phyloP scores from a whole-genome alignment of 257 asterid genomes.

The Vinca minor region DNA sequence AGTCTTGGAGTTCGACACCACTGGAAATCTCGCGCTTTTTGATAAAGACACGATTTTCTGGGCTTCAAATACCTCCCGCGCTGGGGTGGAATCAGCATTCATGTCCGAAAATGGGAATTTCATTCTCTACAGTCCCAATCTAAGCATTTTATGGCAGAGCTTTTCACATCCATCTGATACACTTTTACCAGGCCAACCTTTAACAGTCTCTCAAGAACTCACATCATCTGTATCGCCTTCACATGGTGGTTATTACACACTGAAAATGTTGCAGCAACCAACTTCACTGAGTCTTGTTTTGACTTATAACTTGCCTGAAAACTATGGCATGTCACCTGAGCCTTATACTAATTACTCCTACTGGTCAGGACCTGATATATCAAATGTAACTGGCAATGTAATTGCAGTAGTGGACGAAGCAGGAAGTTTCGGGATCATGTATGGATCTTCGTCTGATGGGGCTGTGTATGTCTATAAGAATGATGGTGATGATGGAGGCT shows the following conservation, averaged over 20 bases:
- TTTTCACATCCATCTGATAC: slow-evolving; percentile 81
- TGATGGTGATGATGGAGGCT: slow-evolving; percentile 48
- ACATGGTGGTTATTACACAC: slow-evolving; percentile 57
- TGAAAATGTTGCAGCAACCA: slow-evolving; percentile 75
- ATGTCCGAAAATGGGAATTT: slow-evolving; percentile 74
- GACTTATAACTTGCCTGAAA: slow-evolving; percentile 54
- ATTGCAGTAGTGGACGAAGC: slow-evolving; percentile 54
- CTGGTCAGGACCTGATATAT: slow-evolving; percentile 80
- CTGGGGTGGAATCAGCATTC: slow-evolving; percentile 39
- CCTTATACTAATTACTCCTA: slow-evolving; percentile 48
- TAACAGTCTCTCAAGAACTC: slow-evolving; percentile 49
- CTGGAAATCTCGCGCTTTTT: slow-evolving; percentile 54
- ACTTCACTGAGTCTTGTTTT: slow-evolving; percentile 64
- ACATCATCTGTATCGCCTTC: slow-evolving; percentile 43
- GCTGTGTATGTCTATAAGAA: slow-evolving; percentile 74
- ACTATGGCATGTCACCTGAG: slow-evolving; percentile 23
- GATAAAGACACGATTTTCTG: slow-evolving; percentile 47
- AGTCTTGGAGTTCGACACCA: slow-evolving; percentile 45
- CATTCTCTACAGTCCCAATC: slow-evolving; percentile 39
- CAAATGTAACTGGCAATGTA: slow-evolving; percentile 70
- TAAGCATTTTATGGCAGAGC: slow-evolving; percentile 56
- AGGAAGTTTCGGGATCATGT: slow-evolving; percentile 72
- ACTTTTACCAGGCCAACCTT: slow-evolving; percentile 70
- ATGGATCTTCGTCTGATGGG: slow-evolving; percentile 63
- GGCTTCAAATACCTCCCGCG: slow-evolving; percentile 64